Evolutionary conservation across 176 grass and related monocot genomes (phyloP).

Genomic region (Ampelocalamus luodianensis): DNA sequence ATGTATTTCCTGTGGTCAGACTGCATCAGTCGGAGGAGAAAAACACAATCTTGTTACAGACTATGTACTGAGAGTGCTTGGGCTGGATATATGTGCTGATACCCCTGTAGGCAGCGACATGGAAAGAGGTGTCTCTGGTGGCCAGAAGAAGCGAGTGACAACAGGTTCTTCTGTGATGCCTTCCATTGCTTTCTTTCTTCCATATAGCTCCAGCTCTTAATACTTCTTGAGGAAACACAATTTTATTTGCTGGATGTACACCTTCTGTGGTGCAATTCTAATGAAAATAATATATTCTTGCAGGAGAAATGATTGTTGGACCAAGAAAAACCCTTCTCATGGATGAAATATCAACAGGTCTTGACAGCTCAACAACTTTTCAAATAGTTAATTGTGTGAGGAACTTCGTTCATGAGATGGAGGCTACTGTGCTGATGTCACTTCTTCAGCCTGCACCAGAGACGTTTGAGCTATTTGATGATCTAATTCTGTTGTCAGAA

Average conservation of each 20-base stretch:
- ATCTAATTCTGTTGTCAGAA: conserved; percentile 75
- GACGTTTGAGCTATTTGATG: conserved; percentile 85
- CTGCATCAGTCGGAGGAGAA: conserved; percentile 56
- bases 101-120: conserved; percentile 78
- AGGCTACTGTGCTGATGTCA: conserved; percentile 80
- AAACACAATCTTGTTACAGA: conserved; percentile 66
- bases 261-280: neutral
- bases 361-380: conserved; percentile 81
- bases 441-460: conserved; percentile 85
- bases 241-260: neutral
- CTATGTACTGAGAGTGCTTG: conserved; percentile 70
- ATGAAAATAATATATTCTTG: conserved; percentile 2
- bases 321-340: conserved; percentile 77
- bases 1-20: conserved; percentile 36
- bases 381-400: conserved; percentile 78
- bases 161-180: conserved; percentile 49
- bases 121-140: conserved; percentile 83
- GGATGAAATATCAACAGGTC: conserved; percentile 91
- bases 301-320: conserved; percentile 86
- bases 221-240: neutral
- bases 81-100: conserved; percentile 75
- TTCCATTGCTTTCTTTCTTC: too few species aligned
- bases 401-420: conserved; percentile 85
- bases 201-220: too few species aligned
- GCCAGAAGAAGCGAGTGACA: conserved; percentile 37